Base-by-base conservation (phyloP, 805 yeast genomes). In the Wickerhamomyces ciferrii region DNA sequence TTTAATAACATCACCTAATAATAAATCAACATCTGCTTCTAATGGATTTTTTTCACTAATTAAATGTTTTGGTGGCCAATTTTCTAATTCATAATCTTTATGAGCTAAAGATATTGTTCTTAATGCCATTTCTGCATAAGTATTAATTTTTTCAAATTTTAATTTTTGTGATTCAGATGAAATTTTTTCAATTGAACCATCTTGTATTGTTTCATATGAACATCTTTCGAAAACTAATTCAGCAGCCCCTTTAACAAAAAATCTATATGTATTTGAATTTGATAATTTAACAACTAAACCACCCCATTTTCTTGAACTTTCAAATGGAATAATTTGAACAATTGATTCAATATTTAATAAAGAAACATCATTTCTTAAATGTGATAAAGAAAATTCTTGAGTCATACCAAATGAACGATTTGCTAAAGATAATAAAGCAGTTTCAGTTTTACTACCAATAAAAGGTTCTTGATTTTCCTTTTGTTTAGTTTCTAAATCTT, bases 371-470 rank as follows among this genome's bases (percentile, higher is more conserved):
- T 57, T 51, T 49, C 84, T 71, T 51, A 79, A 63, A 1, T 61
- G 55, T 18, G 79, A 80, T 39, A 91, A 70, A 11, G 68, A 51
- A 24, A 65, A 67, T 18, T 67, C 54, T 17, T 68, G 60, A 35
- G 71, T 69, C 48, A 77, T 62, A 23, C 74, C 74, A 49, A 89
- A 72, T 40, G 75, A 71, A 40, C 75, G 71, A 38, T 75, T 71
- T 2, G 94, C 92, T 50, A 89, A 69, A 14, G 80, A 70, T 36
- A 94, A 71, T 47, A 94, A 66, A 0, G 99, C 97, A 31, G 91
- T 81, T 65, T 94, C 99, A 4, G 99, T 95, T 65, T 94, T 94
- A 48, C 95, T 87, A 7, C 99, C 99, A 42, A 90, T 70, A 58
- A 77, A 90, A 2, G 83, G 82, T 51, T 86, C 94, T 43, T 54